Evolutionary conservation across 306 rosid genomes (phyloP).

Genomic region (Quercus ilex): DNA sequence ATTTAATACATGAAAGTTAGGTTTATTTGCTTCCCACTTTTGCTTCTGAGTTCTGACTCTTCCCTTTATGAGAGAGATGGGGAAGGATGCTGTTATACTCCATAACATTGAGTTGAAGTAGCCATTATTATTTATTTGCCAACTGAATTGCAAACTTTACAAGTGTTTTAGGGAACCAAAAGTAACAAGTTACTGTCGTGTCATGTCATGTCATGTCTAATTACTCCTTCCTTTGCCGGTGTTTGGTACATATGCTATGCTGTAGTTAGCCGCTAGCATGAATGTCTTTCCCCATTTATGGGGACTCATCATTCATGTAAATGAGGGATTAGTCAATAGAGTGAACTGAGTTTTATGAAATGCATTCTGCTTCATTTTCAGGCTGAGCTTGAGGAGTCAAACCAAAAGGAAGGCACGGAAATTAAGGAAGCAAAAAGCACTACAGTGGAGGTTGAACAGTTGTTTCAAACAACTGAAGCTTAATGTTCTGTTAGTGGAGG

Average conservation of each 20-base stretch:
- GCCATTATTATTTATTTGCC: background rate
- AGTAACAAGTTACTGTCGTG: background rate
- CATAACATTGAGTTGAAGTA: background rate
- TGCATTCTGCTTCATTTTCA: constrained; percentile 21
- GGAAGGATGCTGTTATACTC: background rate
- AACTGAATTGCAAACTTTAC: background rate
- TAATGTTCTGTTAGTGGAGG: background rate
- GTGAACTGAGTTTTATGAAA: background rate
- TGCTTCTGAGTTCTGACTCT: background rate
- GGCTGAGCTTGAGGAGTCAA: constrained; percentile 66
- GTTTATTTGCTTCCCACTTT: background rate
- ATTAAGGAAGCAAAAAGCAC: constrained; percentile 67
- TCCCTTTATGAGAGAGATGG: background rate
- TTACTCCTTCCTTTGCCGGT: background rate
- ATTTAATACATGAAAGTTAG: background rate
- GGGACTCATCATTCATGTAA: background rate
- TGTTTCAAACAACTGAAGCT: constrained; percentile 50
- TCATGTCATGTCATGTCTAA: background rate
- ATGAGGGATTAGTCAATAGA: constrained; percentile 1
- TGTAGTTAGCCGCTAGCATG: background rate
- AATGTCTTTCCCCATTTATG: background rate
- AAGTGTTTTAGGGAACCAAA: background rate
- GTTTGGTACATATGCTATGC: background rate
- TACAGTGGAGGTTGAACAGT: constrained; percentile 50
- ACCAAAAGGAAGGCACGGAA: constrained; percentile 61